phyloP scores from a whole-genome alignment of 495 filamentous ascomycete genomes.

The Daldinia vernicosa region DNA sequence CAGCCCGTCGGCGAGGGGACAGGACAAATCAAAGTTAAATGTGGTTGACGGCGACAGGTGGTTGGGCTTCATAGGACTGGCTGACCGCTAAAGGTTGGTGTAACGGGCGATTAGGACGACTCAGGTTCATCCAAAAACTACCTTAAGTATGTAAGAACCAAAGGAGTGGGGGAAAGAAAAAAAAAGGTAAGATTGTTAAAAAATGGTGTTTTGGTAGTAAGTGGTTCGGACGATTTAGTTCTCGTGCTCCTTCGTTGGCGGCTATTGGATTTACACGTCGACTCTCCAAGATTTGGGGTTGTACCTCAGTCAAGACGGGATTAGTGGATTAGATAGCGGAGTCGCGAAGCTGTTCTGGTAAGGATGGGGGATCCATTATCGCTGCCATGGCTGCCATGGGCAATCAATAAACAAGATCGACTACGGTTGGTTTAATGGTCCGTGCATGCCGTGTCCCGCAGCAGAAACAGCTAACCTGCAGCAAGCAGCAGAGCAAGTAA shows the following conservation, averaged over 20 bases:
- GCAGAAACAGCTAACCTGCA: constrained; percentile 6
- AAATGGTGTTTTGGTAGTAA: constrained; percentile 10
- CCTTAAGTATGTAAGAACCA: not conserved
- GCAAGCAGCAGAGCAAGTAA: no score
- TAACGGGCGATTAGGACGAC: constrained; percentile 10
- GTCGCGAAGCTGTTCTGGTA: constrained; percentile 15
- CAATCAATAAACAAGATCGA: constrained; percentile 30
- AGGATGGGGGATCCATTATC: constrained; percentile 12
- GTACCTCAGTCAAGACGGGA: constrained; percentile 34
- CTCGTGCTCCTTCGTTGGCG: constrained; percentile 37
- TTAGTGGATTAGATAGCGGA: constrained; percentile 36
- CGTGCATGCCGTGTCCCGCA: constrained; percentile 29
- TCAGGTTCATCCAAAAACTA: not conserved
- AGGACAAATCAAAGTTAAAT: constrained; percentile 36
- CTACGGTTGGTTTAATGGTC: constrained; percentile 4
- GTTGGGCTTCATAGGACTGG: constrained; percentile 44
- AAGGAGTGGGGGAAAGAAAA: not conserved
- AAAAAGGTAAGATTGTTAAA: constrained; percentile 5
- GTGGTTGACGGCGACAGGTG: constrained; percentile 40
- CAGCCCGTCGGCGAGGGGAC: constrained; percentile 26
- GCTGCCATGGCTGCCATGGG: constrained; percentile 1
- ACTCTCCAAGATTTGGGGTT: constrained; percentile 36
- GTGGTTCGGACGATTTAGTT: constrained; percentile 24
- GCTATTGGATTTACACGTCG: constrained; percentile 44
- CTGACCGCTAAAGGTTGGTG: constrained; percentile 28